Evolutionary conservation across 73 alveolate genomes (phyloP), one percentile per base, ranked within the genome.

Genomic region (Paramecium bursaria): DNA sequence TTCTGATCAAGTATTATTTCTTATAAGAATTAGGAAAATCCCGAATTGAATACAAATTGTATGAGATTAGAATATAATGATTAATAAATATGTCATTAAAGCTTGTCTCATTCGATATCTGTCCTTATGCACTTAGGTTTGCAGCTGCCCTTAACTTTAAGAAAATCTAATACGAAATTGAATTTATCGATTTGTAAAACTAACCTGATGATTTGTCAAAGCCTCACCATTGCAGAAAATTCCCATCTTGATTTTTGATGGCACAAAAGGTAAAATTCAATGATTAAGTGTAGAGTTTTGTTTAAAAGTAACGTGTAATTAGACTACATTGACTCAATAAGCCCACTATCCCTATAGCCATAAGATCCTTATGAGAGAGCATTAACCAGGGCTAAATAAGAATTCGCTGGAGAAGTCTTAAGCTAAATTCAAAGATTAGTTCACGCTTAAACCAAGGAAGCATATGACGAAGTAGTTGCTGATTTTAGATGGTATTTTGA

Each of bases 71-170:
- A n/a, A n/a, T n/a, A n/a, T n/a, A n/a, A n/a, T n/a, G n/a, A n/a
- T n/a, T n/a, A n/a, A n/a, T n/a, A 57, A 27, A 30, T 11, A 67
- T 67, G 60, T 39, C 48, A 21, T 27, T 67, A 15, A 67, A 22
- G 19, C 44, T 67, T 21, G 60, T 67, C 26, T 35, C 47, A 22
- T 67, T 67, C 23, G 44, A 67, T 21, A 61, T 61, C 17, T 61
- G 80, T 46, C 80, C 80, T 35, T 61, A 61, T 35, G 80, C 42
- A 15, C 54, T 61, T 4, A 61, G 80, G 42, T 51, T 61, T 25
- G 57, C 31, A 10, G 53, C 80, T 17, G 80, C 80, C 4, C 42
- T 61, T 19, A 31, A 61, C 54, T 54, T 35, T 26, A 19, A 23
- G 31, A 29, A 61, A 17, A 33, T 61, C 1, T 46, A 35, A 5